Evolutionary conservation across 208 protist species (phyloP).

Genomic region (Trichomonas gallinae): DNA sequence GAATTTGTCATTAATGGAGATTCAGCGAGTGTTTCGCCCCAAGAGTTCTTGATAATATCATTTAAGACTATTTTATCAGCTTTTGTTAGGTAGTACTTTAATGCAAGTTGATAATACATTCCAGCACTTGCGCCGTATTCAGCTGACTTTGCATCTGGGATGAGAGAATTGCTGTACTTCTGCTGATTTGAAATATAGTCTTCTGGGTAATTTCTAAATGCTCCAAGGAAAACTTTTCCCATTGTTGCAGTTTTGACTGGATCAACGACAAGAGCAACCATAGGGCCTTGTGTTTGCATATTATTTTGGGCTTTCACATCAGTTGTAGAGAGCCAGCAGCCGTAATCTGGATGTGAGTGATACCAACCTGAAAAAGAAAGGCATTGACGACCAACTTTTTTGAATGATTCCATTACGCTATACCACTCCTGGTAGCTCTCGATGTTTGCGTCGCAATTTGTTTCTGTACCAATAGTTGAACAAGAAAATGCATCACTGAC

Average conservation of each 20-base stretch:
- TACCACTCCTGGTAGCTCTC: background rate
- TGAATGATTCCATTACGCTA: background rate
- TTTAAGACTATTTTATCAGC: background rate
- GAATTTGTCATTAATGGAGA: background rate
- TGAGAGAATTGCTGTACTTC: background rate
- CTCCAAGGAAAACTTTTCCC: slow-evolving; percentile 8
- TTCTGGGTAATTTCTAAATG: background rate
- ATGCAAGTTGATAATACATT: background rate
- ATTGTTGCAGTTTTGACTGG: background rate
- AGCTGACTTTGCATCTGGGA: background rate
- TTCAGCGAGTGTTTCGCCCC: background rate
- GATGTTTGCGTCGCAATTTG: background rate
- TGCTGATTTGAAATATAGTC: background rate
- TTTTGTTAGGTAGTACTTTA: background rate
- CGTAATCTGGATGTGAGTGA: background rate
- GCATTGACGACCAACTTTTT: background rate
- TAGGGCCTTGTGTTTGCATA: background rate
- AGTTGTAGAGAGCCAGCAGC: background rate
- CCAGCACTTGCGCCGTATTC: background rate
- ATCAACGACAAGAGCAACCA: background rate
- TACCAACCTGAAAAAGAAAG: background rate
- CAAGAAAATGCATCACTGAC: background rate
- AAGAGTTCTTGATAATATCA: background rate
- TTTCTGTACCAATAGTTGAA: background rate
- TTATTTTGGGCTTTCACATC: background rate